A percentile compares a stretch with the other conserved stretches of the same genome.
These are phyloP conservation scores for Teunomyces funiuensis DNA, from an alignment of 805 yeast species.

Conservation along the genomic window DNA sequence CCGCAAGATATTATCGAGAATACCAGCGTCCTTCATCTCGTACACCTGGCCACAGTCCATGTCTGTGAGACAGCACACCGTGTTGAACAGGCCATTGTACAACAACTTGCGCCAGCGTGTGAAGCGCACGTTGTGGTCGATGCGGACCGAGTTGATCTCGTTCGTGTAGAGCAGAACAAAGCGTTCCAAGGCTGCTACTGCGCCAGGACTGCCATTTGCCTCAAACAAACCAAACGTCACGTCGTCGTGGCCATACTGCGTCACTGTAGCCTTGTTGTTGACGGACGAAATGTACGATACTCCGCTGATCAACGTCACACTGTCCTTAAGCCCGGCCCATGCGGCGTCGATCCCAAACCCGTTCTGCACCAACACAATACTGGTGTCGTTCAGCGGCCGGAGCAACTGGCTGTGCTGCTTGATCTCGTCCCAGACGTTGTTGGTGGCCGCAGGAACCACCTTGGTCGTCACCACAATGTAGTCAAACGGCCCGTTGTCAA, in stretches of 20 bases:
- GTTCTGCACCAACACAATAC: constrained; percentile 25
- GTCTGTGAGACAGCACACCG: constrained; percentile 58
- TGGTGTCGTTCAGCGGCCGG: constrained; percentile 12
- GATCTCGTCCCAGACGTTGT: constrained; percentile 25
- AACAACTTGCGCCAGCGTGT: constrained; percentile 67
- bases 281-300: constrained; percentile 34
- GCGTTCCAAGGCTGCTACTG: constrained; percentile 24
- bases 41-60: constrained; percentile 58
- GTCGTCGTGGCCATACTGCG: constrained; percentile 27
- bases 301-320: constrained; percentile 27
- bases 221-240: constrained; percentile 29
- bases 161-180: constrained; percentile 48
- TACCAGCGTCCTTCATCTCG: constrained; percentile 16
- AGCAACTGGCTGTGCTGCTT: constrained; percentile 14
- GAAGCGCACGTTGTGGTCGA: constrained; percentile 46
- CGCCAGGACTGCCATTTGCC: constrained; percentile 19
- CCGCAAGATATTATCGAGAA: constrained; percentile 10
- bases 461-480: constrained; percentile 35
- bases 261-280: constrained; percentile 24
- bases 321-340: constrained; percentile 18
- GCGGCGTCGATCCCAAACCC: constrained; percentile 26
- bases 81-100: constrained; percentile 67
- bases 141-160: constrained; percentile 39
- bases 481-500: constrained; percentile 29
- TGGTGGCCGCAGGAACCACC: constrained; percentile 25